Conservation (phyloP, 2,329 filamentous ascomycete species). For the Trichoderma koningii region DNA sequence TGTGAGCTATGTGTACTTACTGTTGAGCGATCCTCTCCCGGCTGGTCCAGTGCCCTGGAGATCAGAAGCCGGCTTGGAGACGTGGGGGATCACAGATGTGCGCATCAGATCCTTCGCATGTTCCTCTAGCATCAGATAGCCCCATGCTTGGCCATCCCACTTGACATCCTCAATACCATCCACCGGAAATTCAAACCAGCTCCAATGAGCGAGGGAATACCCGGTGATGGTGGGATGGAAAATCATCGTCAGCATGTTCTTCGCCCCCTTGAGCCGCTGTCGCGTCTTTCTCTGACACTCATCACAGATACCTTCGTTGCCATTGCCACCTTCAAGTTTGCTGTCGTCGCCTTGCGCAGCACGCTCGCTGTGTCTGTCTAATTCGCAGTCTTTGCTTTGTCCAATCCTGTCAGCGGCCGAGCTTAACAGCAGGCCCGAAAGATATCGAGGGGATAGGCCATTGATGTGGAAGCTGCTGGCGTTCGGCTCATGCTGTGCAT, state of each 20-base stretch:
- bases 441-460: slow-evolving; percentile 26
- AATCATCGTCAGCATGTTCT: slow-evolving; percentile 68
- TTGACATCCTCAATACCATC: slow-evolving; percentile 76
- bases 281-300: not conserved
- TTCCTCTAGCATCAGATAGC: slow-evolving; percentile 71
- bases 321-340: not conserved
- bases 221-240: slow-evolving; percentile 77
- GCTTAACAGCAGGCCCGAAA: not conserved
- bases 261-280: not conserved
- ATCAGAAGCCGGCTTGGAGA: slow-evolving; percentile 76
- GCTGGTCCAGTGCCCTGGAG: slow-evolving; percentile 83
- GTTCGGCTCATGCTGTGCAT: slow-evolving; percentile 34
- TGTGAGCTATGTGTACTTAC: slow-evolving; percentile 39
- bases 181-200: slow-evolving; percentile 87
- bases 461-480: not conserved
- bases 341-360: not conserved
- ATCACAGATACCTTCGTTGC: not conserved
- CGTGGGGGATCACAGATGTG: slow-evolving; percentile 81
- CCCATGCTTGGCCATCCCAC: slow-evolving; percentile 83
- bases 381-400: not conserved
- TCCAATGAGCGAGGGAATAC: slow-evolving; percentile 84
- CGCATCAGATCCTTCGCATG: slow-evolving; percentile 66
- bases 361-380: not conserved
- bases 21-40: slow-evolving; percentile 82
- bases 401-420: not conserved